A percentile compares a stretch with the other conserved stretches of the same genome.
phyloP scores from a whole-genome alignment of 805 yeast genomes.

The Cyberlindnera mycetangii region DNA sequence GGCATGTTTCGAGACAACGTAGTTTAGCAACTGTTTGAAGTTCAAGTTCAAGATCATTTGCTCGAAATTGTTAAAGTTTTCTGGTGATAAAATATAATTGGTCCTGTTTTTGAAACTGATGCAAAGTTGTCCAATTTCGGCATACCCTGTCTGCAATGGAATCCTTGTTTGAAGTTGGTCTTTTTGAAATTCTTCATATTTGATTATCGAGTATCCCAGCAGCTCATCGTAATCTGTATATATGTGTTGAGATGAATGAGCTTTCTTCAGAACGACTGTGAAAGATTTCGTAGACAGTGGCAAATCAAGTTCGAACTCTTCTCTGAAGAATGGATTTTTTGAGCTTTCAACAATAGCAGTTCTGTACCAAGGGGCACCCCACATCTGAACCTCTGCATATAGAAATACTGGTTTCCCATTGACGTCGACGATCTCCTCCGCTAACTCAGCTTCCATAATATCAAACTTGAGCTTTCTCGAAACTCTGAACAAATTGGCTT shows the following conservation, averaged over 20 bases:
- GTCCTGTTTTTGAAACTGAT: slow-evolving; percentile 49
- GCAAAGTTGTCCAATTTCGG: slow-evolving; percentile 56
- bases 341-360: slow-evolving; percentile 58
- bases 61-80: slow-evolving; percentile 60
- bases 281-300: slow-evolving; percentile 51
- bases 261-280: slow-evolving; percentile 44
- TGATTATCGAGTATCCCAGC: slow-evolving; percentile 20
- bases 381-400: slow-evolving; percentile 70
- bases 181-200: slow-evolving; percentile 21
- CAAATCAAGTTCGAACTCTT: slow-evolving; percentile 60
- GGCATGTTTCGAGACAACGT: slow-evolving; percentile 29
- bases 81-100: slow-evolving; percentile 57
- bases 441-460: slow-evolving; percentile 63
- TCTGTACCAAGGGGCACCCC: slow-evolving; percentile 75
- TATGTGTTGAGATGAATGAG: slow-evolving; percentile 6
- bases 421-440: slow-evolving; percentile 10
- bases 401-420: slow-evolving; percentile 27
- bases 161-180: slow-evolving; percentile 31
- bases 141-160: slow-evolving; percentile 39
- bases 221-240: slow-evolving; percentile 35
- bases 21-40: slow-evolving; percentile 49
- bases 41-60: slow-evolving; percentile 54
- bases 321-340: slow-evolving; percentile 78
- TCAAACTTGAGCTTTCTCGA: slow-evolving; percentile 53
- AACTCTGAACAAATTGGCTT: slow-evolving; percentile 41